A percentile compares a stretch with the other conserved stretches of the same genome.
phyloP scores from a whole-genome alignment of 2,329 filamentous ascomycete species.

The Colletotrichum cereale region DNA sequence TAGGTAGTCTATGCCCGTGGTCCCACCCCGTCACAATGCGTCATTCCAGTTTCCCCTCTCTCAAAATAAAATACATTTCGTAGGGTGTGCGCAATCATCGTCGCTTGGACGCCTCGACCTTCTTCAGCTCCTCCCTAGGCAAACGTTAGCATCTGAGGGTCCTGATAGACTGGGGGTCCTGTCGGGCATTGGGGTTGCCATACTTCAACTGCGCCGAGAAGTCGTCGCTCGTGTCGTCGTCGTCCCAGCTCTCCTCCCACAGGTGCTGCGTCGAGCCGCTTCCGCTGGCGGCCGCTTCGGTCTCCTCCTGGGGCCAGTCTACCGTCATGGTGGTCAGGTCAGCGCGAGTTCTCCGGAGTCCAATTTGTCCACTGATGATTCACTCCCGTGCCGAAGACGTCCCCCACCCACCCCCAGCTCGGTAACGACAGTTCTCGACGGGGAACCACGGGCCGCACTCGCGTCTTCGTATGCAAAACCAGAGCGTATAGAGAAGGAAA shows the following conservation, averaged over 20 bases:
- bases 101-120: conserved; percentile 83
- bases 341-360: background rate
- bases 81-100: conserved; percentile 55
- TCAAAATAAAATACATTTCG: background rate
- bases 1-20: conserved; percentile 33
- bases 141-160: conserved; percentile 19
- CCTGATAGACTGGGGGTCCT: background rate
- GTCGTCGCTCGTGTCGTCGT: conserved; percentile 96
- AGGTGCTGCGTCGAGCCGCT: conserved; percentile 80
- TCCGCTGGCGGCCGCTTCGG: conserved; percentile 77
- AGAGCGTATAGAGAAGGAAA: background rate
- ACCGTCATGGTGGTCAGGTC: background rate
- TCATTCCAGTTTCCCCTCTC: conserved; percentile 10
- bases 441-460: background rate
- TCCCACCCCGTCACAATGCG: conserved; percentile 11
- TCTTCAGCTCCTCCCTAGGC: conserved; percentile 88
- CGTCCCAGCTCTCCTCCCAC: conserved; percentile 99
- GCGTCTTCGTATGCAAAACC: background rate
- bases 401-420: background rate
- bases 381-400: background rate
- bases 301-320: conserved; percentile 96
- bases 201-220: conserved; percentile 96
- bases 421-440: background rate
- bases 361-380: background rate
- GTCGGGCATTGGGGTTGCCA: conserved; percentile 50